Conservation (phyloP, 176 grass and related monocot species). For the Chloris gayana region DNA sequence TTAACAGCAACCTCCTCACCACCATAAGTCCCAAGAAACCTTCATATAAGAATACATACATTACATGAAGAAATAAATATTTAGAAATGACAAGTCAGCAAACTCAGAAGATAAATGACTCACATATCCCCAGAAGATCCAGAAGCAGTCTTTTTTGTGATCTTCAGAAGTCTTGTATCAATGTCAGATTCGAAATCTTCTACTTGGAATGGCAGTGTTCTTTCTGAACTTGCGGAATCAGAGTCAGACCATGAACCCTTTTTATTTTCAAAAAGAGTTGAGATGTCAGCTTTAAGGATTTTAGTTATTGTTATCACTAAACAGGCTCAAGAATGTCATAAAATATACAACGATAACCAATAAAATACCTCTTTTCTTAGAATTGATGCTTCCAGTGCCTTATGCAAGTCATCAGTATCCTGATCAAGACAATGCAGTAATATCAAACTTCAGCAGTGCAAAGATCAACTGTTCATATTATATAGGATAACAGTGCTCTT, state of each 20-base stretch:
- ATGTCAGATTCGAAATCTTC: slow-evolving; percentile 65
- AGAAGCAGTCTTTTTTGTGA: slow-evolving; percentile 62
- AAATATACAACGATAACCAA: not conserved
- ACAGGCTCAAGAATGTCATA: not conserved
- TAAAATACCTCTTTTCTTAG: slow-evolving; percentile 62
- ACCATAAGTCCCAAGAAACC: slow-evolving; percentile 66
- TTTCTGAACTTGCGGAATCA: slow-evolving; percentile 61
- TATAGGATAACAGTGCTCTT: not conserved
- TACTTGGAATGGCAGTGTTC: slow-evolving; percentile 43
- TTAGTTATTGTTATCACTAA: not conserved
- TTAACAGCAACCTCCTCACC: slow-evolving; percentile 79
- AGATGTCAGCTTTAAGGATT: slow-evolving; percentile 19
- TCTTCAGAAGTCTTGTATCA: slow-evolving; percentile 63
- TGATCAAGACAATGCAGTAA: slow-evolving; percentile 46
- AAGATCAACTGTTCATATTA: not conserved
- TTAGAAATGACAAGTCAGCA: slow-evolving; percentile 22
- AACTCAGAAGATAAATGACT: slow-evolving; percentile 30
- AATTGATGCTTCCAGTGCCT: slow-evolving; percentile 64
- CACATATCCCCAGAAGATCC: slow-evolving; percentile 79
- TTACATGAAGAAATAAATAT: slow-evolving; percentile 2
- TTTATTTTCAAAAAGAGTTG: slow-evolving; percentile 3
- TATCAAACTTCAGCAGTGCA: slow-evolving; percentile 23
- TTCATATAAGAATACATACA: slow-evolving; percentile 31
- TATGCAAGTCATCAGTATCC: slow-evolving; percentile 74
- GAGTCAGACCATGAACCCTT: slow-evolving; percentile 90